Evolutionary conservation across 306 rosid genomes (phyloP), one percentile per base, ranked within the genome.

Genomic region (Corylus avellana): DNA sequence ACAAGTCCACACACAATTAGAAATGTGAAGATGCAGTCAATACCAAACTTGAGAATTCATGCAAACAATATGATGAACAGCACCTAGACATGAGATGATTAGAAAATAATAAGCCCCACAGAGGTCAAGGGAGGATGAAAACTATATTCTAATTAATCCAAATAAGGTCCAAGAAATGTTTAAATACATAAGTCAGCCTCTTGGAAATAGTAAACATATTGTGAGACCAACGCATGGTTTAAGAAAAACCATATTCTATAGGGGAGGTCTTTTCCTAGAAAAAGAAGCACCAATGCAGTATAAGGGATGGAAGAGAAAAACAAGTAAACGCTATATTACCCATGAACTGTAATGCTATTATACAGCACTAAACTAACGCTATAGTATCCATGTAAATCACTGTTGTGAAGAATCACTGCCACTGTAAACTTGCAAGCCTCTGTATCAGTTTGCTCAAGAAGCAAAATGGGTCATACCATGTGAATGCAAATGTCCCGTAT

Each of bases 1-100:
- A 32, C 58, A 57, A 75, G 44, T 22, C 72, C 57, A 75, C 56
- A 61, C 37, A 37, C 37, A 29, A 57, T 49, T 16, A 61, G 58
- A 53, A 39, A 37, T 42, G 57, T 18, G 12, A 70, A 77, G 48
- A 35, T 20, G 18, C 11, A 68, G 4, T 58, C 35, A 74, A 75
- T 20, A 27, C 42, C 53, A 58, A 20, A 48, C 63, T 25, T 47
- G 4, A 42, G 44, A 42, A 42, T 42, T 42, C 46, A 42, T 42
- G 7, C 46, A 42, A 42, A 39, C 6, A 42, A 42, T 42, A 42
- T 42, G 46, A 42, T 42, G 46, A 42, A 42, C 57, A 50, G 8
- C 32, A 37, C 57, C 75, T 54, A 3, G 17, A 39, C 47, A 42
- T 42, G 46, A 42, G 46, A 42, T 42, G 6, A 42, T 5, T 42